Base-by-base conservation (phyloP, 1,284 basidiomycete species). In the Trametes pubescens region DNA sequence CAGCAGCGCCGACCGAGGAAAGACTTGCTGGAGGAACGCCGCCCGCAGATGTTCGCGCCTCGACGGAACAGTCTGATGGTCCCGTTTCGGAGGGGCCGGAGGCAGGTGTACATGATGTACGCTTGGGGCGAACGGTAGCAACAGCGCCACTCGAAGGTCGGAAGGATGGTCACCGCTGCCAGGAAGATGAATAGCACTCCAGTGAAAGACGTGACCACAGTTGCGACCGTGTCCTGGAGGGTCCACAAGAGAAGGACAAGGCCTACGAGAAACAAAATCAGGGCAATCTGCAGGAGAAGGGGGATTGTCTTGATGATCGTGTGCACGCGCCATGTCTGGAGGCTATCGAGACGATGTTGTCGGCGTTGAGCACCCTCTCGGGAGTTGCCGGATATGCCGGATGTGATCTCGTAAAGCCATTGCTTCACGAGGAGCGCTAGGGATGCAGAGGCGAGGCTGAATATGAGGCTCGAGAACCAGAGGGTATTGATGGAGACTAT, bases 391-490 rank as follows among this genome's bases (percentile, higher is more conserved):
- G 47, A 24, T 6, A 57, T 22, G 7, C 55, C 44, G 16, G 32
- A 49, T 16, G 43, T 51, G 52, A 55, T 43, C n/a, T 66, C 57
- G 38, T 61, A 64, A 2, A 69, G 43, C 69, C 69, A 71, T 46
- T 70, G 68, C 35, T 66, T 65, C 51, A 61, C 64, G 6, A 65
- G 37, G 8, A 70, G 61, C 1, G 57, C 64, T 16, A 66, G 24
- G 8, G 60, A 51, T 2, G 64, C 62, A 2, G 65, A 59, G 21
- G 59, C 86, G 61, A 90, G 88, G 62, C 86, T 88, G 74, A 89
- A 89, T 1, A 90, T 87, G 63, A 90, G 75, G 9, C 86, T 88
- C 4, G 82, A 78, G 65, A 90, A 88, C 88, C 88, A 90, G 66
- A 90, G 85, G 35, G 77, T 78, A 69, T 89, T 90, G 58, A 89